Conservation (phyloP, 495 filamentous ascomycete species). For the Pyrenula massariospora region DNA sequence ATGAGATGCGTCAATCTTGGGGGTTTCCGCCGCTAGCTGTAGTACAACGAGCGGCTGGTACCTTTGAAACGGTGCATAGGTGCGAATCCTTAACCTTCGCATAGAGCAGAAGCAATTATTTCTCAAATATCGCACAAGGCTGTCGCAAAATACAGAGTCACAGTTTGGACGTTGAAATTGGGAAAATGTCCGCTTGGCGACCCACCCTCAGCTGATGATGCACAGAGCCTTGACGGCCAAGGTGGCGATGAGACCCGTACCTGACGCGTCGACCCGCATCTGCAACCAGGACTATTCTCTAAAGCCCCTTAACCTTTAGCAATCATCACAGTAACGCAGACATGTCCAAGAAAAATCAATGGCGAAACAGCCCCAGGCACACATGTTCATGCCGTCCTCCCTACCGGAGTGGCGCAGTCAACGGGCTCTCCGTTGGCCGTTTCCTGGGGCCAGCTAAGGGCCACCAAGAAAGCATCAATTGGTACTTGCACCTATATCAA, state of each 20-base stretch:
- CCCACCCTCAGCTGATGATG: no score
- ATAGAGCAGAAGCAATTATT: background rate
- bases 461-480: background rate
- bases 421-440: background rate
- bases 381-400: background rate
- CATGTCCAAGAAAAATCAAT: background rate
- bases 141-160: background rate
- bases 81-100: background rate
- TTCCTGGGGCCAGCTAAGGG: background rate
- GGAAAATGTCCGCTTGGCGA: background rate
- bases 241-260: background rate
- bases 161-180: background rate
- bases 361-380: background rate
- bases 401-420: background rate
- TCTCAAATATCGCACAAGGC: background rate
- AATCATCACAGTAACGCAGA: background rate
- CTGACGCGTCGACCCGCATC: background rate
- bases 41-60: background rate
- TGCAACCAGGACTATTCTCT: background rate
- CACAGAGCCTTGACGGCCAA: background rate
- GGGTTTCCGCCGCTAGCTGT: background rate
- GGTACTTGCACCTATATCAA: background rate
- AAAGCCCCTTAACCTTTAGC: background rate
- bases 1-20: background rate
- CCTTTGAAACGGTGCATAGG: background rate